Conservation (phyloP, 305 asterid species). For the Euphrasia arctica region DNA sequence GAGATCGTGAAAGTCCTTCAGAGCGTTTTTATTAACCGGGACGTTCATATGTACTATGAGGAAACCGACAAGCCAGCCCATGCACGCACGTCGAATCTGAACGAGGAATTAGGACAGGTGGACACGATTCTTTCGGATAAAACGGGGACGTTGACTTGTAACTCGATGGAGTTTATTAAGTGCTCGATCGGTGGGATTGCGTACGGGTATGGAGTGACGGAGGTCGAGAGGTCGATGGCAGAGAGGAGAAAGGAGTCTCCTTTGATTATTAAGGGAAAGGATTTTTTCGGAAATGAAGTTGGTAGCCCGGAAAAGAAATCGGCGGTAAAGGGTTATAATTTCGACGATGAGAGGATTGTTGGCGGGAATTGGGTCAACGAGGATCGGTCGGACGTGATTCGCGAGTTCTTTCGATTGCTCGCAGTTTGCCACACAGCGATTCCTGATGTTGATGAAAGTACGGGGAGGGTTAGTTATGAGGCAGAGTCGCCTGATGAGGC, state of each 20-base stretch:
- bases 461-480: conserved; percentile 66
- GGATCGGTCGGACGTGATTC: conserved; percentile 50
- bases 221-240: conserved; percentile 92
- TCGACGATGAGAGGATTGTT: conserved; percentile 69
- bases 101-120: conserved; percentile 95
- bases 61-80: conserved; percentile 89
- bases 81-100: conserved; percentile 89
- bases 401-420: conserved; percentile 67
- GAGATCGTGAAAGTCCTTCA: conserved; percentile 96
- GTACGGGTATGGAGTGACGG: conserved; percentile 79
- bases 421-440: conserved; percentile 93
- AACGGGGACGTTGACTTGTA: conserved; percentile 90
- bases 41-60: conserved; percentile 80
- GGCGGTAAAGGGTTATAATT: conserved; percentile 79
- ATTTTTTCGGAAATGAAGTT: conserved; percentile 24
- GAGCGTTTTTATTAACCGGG: conserved; percentile 80
- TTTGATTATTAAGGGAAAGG: conserved; percentile 39
- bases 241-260: conserved; percentile 62
- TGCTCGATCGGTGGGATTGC: conserved; percentile 85
- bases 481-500: conserved; percentile 99
- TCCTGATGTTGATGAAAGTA: conserved; percentile 72
- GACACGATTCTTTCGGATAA: conserved; percentile 89
- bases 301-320: conserved; percentile 31
- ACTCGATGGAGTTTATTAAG: conserved; percentile 94
- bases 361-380: conserved; percentile 77